A percentile compares a stretch with the other conserved stretches of the same genome.
Conservation (phyloP, 2,329 filamentous ascomycete species). For the Microcyclospora tardicrescens region DNA sequence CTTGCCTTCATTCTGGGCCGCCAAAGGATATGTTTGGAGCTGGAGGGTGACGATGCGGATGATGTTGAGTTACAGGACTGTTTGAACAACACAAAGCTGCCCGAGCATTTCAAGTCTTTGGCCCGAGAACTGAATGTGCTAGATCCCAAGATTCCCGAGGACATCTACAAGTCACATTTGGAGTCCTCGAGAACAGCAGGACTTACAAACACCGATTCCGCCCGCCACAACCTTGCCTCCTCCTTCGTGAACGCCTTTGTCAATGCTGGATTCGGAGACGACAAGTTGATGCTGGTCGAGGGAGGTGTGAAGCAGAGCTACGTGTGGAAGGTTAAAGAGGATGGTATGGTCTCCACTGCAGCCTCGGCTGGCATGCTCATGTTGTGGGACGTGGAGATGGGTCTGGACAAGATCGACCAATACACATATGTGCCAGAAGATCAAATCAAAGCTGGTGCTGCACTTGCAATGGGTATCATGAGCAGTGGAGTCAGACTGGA, state of each 20-base stretch:
- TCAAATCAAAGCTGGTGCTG: slow-evolving; percentile 78
- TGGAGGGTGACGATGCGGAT: slow-evolving; percentile 52
- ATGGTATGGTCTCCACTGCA: slow-evolving; percentile 92
- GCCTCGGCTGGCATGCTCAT: slow-evolving; percentile 85
- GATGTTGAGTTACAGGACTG: slow-evolving; percentile 68
- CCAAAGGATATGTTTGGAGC: slow-evolving; percentile 73
- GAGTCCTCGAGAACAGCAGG: slow-evolving; percentile 89
- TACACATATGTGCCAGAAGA: slow-evolving; percentile 78
- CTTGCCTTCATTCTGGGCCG: slow-evolving; percentile 85
- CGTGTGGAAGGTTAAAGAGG: slow-evolving; percentile 99
- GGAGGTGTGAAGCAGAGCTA: slow-evolving; percentile 73
- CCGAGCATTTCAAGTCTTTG: slow-evolving; percentile 85
- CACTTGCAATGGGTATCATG: slow-evolving; percentile 89
- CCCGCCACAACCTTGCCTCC: slow-evolving; percentile 86
- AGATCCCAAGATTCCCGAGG: slow-evolving; percentile 91
- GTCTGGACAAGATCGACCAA: slow-evolving; percentile 85
- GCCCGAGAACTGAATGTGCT: slow-evolving; percentile 94
- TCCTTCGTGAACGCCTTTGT: slow-evolving; percentile 96
- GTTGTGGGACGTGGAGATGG: slow-evolving; percentile 86
- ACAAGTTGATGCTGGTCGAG: slow-evolving; percentile 94
- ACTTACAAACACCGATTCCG: slow-evolving; percentile 89
- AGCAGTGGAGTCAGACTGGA: slow-evolving; percentile 85
- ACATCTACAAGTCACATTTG: slow-evolving; percentile 98
- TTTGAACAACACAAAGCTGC: slow-evolving; percentile 72
- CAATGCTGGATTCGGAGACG: slow-evolving; percentile 86